Percentiles rank a stretch among this genome's conserved stretches.
Evolutionary conservation across 2,329 filamentous ascomycete genomes (phyloP).

Genomic region (Trichoderma koningiopsis): DNA sequence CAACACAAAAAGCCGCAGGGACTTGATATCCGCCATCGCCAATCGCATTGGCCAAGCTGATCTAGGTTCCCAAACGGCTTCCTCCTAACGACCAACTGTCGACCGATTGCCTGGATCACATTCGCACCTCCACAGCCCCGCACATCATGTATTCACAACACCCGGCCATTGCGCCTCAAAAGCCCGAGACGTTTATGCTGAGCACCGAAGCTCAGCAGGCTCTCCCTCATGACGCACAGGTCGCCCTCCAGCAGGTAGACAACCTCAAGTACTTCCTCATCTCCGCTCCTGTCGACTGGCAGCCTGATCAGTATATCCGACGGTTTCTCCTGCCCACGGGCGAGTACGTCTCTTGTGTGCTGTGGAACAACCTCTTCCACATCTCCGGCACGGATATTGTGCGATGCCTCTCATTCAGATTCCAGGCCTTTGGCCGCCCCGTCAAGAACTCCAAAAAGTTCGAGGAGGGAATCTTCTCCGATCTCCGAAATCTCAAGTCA

Average conservation of each 20-base stretch:
- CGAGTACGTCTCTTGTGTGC: conserved; percentile 97
- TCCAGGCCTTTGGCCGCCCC: conserved; percentile 96
- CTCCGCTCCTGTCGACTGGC: conserved; percentile 97
- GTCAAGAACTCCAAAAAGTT: conserved; percentile 99
- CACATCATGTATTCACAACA: conserved; percentile 77
- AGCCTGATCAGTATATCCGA: conserved; percentile 92
- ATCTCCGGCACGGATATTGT: conserved; percentile 99
- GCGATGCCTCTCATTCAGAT: conserved; percentile 94
- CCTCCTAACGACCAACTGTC: not conserved
- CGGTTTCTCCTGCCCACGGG: conserved; percentile 94
- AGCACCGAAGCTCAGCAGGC: conserved; percentile 96
- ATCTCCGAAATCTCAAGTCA: conserved; percentile 96
- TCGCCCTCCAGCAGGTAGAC: conserved; percentile 96
- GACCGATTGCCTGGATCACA: conserved; percentile 1
- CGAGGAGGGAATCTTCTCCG: conserved; percentile 98
- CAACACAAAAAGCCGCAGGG: conserved; percentile 2
- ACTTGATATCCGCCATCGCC: conserved; percentile 13
- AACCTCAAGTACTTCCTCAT: conserved; percentile 99
- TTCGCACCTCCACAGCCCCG: conserved; percentile 17
- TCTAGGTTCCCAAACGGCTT: not conserved
- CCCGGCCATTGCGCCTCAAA: conserved; percentile 87
- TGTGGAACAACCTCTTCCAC: conserved; percentile 99
- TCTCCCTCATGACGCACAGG: conserved; percentile 92
- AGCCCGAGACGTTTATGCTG: conserved; percentile 98
- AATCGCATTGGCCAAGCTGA: conserved; percentile 22